Evolutionary conservation across 1,139 yeast species (phyloP).

Genomic region (Zygoascus hellenicus): DNA sequence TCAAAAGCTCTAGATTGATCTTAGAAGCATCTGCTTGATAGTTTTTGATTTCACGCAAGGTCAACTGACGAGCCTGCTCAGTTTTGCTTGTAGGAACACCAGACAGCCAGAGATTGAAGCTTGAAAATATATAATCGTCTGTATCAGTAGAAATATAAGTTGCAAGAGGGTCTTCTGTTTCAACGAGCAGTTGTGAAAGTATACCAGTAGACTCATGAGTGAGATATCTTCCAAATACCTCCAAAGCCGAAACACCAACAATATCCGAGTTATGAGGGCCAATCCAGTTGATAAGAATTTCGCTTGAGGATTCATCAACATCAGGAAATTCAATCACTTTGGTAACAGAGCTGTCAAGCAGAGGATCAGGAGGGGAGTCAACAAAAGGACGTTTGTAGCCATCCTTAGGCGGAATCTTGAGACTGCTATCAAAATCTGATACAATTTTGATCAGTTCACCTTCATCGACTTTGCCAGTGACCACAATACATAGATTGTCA

Average conservation of each 20-base stretch:
- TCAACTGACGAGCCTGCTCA: conserved; percentile 45
- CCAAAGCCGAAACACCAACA: conserved; percentile 58
- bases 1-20: conserved; percentile 61
- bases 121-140: conserved; percentile 54
- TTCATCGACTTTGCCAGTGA: conserved; percentile 81
- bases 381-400: conserved; percentile 64
- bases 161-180: conserved; percentile 76
- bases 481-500: conserved; percentile 73
- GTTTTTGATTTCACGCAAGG: conserved; percentile 44
- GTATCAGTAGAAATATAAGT: conserved; percentile 64
- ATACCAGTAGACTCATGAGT: conserved; percentile 54
- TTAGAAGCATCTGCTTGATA: conserved; percentile 43
- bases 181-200: conserved; percentile 69
- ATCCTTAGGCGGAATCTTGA: conserved; percentile 41
- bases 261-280: conserved; percentile 63
- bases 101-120: conserved; percentile 51
- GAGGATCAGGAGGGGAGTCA: conserved; percentile 52
- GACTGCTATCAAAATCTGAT: conserved; percentile 55
- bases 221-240: conserved; percentile 67
- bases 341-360: conserved; percentile 36
- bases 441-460: conserved; percentile 58
- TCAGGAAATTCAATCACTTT: conserved; percentile 77
- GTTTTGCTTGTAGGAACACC: conserved; percentile 75
- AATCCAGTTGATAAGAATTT: conserved; percentile 68
- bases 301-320: conserved; percentile 80